Conservation (phyloP, 495 filamentous ascomycete genomes). For the Corynascus novoguineensis region DNA sequence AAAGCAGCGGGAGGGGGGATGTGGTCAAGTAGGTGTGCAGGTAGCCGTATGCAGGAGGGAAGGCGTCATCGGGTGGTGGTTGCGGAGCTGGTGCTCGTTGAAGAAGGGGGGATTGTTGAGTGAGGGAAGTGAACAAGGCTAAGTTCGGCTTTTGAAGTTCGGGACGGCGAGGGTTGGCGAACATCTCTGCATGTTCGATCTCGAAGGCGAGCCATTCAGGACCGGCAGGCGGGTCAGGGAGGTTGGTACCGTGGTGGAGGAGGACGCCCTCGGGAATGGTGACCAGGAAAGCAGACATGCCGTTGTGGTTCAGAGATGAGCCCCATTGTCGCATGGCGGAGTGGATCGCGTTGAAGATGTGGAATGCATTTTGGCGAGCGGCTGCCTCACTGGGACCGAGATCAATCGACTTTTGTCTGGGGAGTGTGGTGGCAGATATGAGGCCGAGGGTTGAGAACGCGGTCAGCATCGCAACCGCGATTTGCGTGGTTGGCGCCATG, state of each 20-base stretch:
- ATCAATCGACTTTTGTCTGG: not conserved
- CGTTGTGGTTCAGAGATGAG: constrained; percentile 63
- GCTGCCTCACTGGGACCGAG: constrained; percentile 25
- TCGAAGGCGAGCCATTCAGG: constrained; percentile 69
- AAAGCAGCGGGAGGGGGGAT: constrained; percentile 49
- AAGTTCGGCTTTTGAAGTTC: not conserved
- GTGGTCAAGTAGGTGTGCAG: constrained; percentile 50
- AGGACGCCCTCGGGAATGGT: constrained; percentile 52
- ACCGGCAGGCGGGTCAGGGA: constrained; percentile 36
- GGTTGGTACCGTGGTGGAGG: constrained; percentile 56
- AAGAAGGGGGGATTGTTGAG: not conserved
- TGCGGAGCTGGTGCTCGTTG: not conserved
- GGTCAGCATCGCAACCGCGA: not conserved
- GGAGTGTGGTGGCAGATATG: not conserved
- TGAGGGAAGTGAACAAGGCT: not conserved
- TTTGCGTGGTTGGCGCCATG: no score
- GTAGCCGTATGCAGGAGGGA: constrained; percentile 31
- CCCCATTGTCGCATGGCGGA: constrained; percentile 61
- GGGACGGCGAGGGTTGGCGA: constrained; percentile 33
- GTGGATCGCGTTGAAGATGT: constrained; percentile 63
- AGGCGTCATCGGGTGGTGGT: not conserved
- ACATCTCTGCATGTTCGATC: constrained; percentile 59
- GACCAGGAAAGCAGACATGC: constrained; percentile 59
- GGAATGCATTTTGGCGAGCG: constrained; percentile 46
- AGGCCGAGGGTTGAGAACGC: not conserved